These are phyloP conservation scores for Brettanomyces nanus DNA, from an alignment of 805 yeast genomes.

Conservation along the genomic window DNA sequence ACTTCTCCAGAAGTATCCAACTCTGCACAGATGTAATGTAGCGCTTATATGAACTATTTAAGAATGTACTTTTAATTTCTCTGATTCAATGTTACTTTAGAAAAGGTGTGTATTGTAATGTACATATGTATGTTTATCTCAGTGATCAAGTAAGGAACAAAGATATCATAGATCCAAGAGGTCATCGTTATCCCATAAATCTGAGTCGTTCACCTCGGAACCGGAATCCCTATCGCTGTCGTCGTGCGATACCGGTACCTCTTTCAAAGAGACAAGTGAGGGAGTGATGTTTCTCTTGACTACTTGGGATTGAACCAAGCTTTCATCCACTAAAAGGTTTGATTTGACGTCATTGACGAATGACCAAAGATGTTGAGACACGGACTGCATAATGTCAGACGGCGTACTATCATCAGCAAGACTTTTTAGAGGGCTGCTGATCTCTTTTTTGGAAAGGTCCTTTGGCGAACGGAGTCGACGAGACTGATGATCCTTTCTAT, in stretches of 20 bases:
- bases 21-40: neutral
- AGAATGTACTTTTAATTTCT: neutral
- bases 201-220: slow-evolving; percentile 3
- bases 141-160: neutral
- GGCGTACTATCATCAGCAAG: slow-evolving; percentile 12
- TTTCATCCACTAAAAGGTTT: slow-evolving; percentile 17
- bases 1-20: slow-evolving; percentile 7
- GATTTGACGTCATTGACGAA: slow-evolving; percentile 42
- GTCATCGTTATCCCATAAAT: slow-evolving; percentile 20
- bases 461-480: too few species aligned
- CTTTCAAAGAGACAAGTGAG: too few species aligned
- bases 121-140: neutral
- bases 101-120: neutral
- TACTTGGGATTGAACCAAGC: too few species aligned
- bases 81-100: neutral
- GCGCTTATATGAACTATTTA: neutral
- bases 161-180: slow-evolving; percentile 8
- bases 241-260: too few species aligned
- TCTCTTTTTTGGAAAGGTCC: slow-evolving; percentile 17
- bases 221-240: neutral
- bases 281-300: too few species aligned
- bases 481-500: too few species aligned
- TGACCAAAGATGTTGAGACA: slow-evolving; percentile 39
- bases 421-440: slow-evolving; percentile 18
- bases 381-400: slow-evolving; percentile 28